Percentiles rank a stretch among this genome's conserved stretches.
These are phyloP conservation scores for Cucumis cinereus DNA, from an alignment of 306 rosid species.

Conservation along the genomic window DNA sequence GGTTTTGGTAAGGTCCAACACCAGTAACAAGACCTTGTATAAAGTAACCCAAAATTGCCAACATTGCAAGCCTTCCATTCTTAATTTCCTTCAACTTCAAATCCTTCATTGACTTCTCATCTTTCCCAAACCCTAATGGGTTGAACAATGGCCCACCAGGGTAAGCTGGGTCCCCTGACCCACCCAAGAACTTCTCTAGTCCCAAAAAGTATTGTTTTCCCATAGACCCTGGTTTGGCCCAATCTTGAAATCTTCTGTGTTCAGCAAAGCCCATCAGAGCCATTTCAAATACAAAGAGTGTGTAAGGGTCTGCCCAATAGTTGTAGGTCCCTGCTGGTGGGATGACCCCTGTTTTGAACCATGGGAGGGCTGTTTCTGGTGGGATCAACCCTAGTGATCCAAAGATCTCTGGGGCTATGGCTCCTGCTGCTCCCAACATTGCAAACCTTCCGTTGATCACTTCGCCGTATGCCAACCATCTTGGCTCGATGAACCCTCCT, in stretches of 20 bases:
- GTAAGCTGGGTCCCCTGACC: slow-evolving; percentile 77
- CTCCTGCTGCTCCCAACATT: slow-evolving; percentile 76
- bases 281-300: slow-evolving; percentile 63
- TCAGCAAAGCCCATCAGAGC: slow-evolving; percentile 94
- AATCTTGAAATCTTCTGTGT: slow-evolving; percentile 84
- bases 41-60: slow-evolving; percentile 83
- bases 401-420: slow-evolving; percentile 76
- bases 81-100: slow-evolving; percentile 88
- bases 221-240: slow-evolving; percentile 83
- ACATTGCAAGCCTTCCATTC: slow-evolving; percentile 95
- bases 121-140: slow-evolving; percentile 90
- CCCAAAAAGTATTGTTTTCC: slow-evolving; percentile 84
- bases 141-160: slow-evolving; percentile 91
- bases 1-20: slow-evolving; percentile 90
- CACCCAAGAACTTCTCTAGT: slow-evolving; percentile 59
- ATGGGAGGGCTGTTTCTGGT: slow-evolving; percentile 80
- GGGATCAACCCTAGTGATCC: slow-evolving; percentile 75
- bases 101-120: slow-evolving; percentile 72
- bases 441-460: slow-evolving; percentile 77
- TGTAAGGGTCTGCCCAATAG: slow-evolving; percentile 94
- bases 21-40: slow-evolving; percentile 74
- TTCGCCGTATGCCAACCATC: slow-evolving; percentile 91
- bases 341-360: slow-evolving; percentile 88
- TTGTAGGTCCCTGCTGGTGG: slow-evolving; percentile 86
- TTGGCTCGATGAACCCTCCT: slow-evolving; percentile 94